Base-by-base conservation (phyloP, 345 rosid genomes). In the Viola odorata region DNA sequence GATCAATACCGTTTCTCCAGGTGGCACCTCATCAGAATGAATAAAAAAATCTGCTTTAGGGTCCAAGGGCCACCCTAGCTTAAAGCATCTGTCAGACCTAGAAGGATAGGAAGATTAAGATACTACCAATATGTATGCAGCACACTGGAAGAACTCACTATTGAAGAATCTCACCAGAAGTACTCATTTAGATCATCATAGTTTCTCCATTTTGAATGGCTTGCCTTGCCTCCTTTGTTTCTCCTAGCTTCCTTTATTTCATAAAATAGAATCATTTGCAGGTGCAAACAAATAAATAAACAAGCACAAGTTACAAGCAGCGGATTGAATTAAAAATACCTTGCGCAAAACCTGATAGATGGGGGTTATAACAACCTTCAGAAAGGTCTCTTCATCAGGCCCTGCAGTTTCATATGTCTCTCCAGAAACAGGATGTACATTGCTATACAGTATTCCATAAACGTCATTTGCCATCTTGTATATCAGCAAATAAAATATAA, bases 131-230 rank as follows among this genome's bases (percentile, higher is more conserved):
- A n/a, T 41, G 39, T 37, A 23, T 68, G 13, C 61, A 68, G 58
- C 44, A 69, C 9, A 57, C 0, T 39, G 36, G 62, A 38, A 68
- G 37, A 64, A 61, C 59, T 12, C 57, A 58, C 23, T 45, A 7
- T 56, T 58, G 55, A 75, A 45, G 50, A 16, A 70, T 72, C 79
- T 77, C 68, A 94, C 99, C 99, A 94, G 65, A 94, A 94, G 79
- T 88, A 94, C 80, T 94, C 99, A 70, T 94, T 94, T 57, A 94
- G 66, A 71, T 94, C 99, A 77, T 94, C 99, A 67, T 94, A 94
- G 65, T 94, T 94, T 77, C 99, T 91, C 99, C 97, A 91, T 75
- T 63, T 85, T 50, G 99, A 88, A 81, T 91, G 97, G 75, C 99
- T 91, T 57, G 89, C 92, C 73, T 73, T 88, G 71, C 99, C 97